These are phyloP conservation scores for Hyaloperonospora brassicae DNA, from an alignment of 352 stramenopile species.

Conservation along the genomic window DNA sequence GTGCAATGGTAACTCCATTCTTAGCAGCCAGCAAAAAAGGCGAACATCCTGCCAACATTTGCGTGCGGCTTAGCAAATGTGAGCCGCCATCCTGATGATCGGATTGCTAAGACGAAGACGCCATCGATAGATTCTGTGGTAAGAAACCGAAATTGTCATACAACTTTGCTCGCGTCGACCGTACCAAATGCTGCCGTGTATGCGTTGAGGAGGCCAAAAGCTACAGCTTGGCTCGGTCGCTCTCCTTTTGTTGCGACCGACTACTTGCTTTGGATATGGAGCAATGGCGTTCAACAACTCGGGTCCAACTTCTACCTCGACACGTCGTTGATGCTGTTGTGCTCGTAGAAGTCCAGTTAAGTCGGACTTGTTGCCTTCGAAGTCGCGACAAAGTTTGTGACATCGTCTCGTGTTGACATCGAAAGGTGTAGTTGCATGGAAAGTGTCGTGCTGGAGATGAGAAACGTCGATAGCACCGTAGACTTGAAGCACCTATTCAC, in stretches of 20 bases:
- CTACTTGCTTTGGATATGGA: conserved; percentile 17
- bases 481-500: neutral
- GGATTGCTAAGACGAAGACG: too few relatives aligned
- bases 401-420: conserved; percentile 23
- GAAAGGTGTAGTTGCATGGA: conserved; percentile 35
- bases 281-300: conserved; percentile 17
- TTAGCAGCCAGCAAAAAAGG: too few relatives aligned
- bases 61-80: too few relatives aligned
- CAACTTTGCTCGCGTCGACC: too few relatives aligned
- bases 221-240: conserved; percentile 10
- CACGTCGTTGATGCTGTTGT: conserved; percentile 34
- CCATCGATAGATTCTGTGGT: too few relatives aligned
- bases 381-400: conserved; percentile 26
- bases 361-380: conserved; percentile 23
- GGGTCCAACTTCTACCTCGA: conserved; percentile 30
- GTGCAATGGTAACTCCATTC: too few relatives aligned
- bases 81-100: too few relatives aligned
- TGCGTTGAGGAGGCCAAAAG: too few relatives aligned
- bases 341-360: conserved; percentile 47
- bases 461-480: conserved; percentile 4
- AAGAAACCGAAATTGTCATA: too few relatives aligned
- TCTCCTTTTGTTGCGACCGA: conserved; percentile 14
- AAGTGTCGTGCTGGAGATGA: conserved; percentile 39
- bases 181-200: too few relatives aligned
- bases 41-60: too few relatives aligned